A percentile compares a stretch with the other conserved stretches of the same genome.
Evolutionary conservation across 176 grass and related monocot genomes (phyloP).

Genomic region (Poa pratensis): DNA sequence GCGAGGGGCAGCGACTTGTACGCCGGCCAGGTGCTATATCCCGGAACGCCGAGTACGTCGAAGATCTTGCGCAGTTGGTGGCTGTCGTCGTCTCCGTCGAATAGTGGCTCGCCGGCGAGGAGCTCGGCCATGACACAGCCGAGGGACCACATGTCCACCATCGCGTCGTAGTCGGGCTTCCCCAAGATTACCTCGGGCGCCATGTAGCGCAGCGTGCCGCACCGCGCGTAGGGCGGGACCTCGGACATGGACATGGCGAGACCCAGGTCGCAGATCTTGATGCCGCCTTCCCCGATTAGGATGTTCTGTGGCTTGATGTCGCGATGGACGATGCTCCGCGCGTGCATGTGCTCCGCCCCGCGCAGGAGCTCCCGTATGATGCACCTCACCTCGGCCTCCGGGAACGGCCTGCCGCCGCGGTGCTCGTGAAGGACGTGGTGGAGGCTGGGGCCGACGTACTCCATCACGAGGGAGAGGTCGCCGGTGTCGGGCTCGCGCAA

Average conservation of each 20-base stretch:
- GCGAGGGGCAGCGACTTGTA: conserved; percentile 13
- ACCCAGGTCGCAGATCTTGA: not conserved
- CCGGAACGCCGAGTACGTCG: not conserved
- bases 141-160: conserved; percentile 22
- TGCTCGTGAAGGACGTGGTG: conserved; percentile 19
- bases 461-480: conserved; percentile 53
- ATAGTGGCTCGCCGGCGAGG: not conserved
- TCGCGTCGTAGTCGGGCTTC: not conserved
- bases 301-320: conserved; percentile 57
- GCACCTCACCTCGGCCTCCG: conserved; percentile 23
- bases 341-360: conserved; percentile 43
- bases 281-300: conserved; percentile 9
- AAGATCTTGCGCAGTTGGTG: not conserved
- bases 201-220: conserved; percentile 2
- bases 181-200: conserved; percentile 1
- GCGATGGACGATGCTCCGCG: conserved; percentile 40
- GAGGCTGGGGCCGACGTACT: conserved; percentile 48
- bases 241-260: conserved; percentile 5
- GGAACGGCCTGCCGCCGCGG: conserved; percentile 5
- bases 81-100: not conserved
- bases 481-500: not conserved
- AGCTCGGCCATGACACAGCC: conserved; percentile 30
- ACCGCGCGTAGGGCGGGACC: not conserved
- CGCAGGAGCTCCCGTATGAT: conserved; percentile 46
- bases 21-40: not conserved